Conservation (phyloP, 805 yeast genomes). For the Komagataella pseudopastoris region DNA sequence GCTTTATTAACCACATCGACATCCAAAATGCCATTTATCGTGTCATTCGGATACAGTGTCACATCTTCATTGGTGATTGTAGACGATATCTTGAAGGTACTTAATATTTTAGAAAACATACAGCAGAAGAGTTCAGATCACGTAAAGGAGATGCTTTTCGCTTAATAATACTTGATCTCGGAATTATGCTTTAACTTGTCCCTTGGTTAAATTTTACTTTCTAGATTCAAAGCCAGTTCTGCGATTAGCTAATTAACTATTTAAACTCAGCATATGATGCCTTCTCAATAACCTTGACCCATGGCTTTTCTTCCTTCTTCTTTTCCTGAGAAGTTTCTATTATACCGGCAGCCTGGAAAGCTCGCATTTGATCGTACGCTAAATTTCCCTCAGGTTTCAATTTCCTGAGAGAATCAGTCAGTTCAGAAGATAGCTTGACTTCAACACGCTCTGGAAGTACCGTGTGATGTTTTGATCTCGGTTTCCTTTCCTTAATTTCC, state of each 20-base stretch:
- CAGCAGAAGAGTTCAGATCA: neutral
- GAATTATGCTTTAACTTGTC: no score
- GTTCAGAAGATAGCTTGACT: conserved; percentile 79
- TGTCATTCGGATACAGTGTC: neutral
- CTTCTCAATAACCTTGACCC: conserved; percentile 74
- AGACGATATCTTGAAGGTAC: neutral
- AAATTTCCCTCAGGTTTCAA: conserved; percentile 86
- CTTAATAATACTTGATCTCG: neutral
- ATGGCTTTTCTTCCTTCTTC: conserved; percentile 49
- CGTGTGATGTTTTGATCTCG: conserved; percentile 24
- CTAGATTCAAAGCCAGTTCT: neutral
- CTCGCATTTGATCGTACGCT: conserved; percentile 68
- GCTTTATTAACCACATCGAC: neutral
- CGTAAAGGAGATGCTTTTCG: neutral
- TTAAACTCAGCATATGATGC: conserved; percentile 89
- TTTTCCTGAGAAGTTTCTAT: conserved; percentile 74
- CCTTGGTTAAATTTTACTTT: no score
- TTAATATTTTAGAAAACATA: neutral
- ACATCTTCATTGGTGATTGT: neutral
- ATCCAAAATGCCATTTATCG: neutral
- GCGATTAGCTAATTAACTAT: conserved; percentile 13
- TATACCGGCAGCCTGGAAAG: conserved; percentile 73
- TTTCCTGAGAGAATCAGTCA: conserved; percentile 71
- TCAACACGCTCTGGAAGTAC: conserved; percentile 34
- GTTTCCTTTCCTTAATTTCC: conserved; percentile 11